Base-by-base conservation (phyloP, 306 rosid genomes). In the Cicer arietinum region DNA sequence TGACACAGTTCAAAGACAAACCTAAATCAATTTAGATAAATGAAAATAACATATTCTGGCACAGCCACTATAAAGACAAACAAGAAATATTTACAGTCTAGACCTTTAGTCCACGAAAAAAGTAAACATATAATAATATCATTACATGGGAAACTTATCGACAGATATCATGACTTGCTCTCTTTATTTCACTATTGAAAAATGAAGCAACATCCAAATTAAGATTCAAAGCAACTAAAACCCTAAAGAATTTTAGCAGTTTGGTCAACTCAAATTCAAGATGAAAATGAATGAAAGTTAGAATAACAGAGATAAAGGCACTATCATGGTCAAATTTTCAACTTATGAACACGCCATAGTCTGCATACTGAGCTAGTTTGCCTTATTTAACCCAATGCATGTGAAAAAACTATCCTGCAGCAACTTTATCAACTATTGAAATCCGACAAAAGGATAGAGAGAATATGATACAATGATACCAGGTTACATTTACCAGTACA, bases 221-320 rank as follows among this genome's bases (percentile, higher is more conserved):
- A 48, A 65, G 67, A 69, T 43, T 52, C 63, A 70, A 69, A 63
- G 16, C 25, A 81, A 53, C 69, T 37, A 70, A 61, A 66, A 44
- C 9, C 67, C 41, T 25, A 61, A 10, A 58, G 56, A 56, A 73
- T 1, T 40, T 65, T 58, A 67, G 50, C 53, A 66, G 47, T 40
- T 54, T 35, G 6, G 54, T 37, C 48, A 76, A 71, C 59, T 76
- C 50, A 64, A 56, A 81, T 22, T 76, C 58, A 48, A 81, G 10
- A 81, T 18, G 77, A 76, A 20, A 48, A 44, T 60, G 71, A 48
- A 41, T 1, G 37, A 0, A 14, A 39, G 37, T 71, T 56, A 22
- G 39, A 76, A 63, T 7, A 68, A 76, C 71, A 61, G 48, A 60
- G 67, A 71, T 52, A 71, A 44, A 71, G 58, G 30, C 37, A 51